A percentile compares a stretch with the other conserved stretches of the same genome.
Conservation (phyloP, 2,329 filamentous ascomycete genomes). For the Biscogniauxia marginata region DNA sequence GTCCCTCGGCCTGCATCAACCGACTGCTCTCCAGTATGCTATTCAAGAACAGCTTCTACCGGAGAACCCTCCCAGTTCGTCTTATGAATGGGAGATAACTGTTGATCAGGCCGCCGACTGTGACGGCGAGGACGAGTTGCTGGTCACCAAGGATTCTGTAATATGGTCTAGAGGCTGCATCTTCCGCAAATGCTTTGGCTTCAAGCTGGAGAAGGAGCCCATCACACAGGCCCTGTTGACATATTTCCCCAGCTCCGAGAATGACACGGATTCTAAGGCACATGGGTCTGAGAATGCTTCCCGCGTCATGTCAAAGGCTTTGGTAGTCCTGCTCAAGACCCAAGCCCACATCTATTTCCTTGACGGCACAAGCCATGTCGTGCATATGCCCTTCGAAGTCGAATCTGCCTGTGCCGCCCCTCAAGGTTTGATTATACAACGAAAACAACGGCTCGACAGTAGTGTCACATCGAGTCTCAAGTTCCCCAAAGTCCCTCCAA, state of each 20-base stretch:
- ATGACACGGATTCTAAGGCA: slow-evolving; percentile 27
- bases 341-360: slow-evolving; percentile 94
- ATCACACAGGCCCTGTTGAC: slow-evolving; percentile 86
- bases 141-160: slow-evolving; percentile 72
- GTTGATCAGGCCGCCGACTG: slow-evolving; percentile 40
- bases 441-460: slow-evolving; percentile 61
- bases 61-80: slow-evolving; percentile 59
- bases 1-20: slow-evolving; percentile 88
- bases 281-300: slow-evolving; percentile 9
- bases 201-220: slow-evolving; percentile 81
- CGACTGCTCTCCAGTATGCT: slow-evolving; percentile 78
- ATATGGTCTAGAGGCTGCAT: slow-evolving; percentile 87
- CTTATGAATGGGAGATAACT: slow-evolving; percentile 74
- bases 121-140: slow-evolving; percentile 70
- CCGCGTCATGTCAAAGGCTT: slow-evolving; percentile 56
- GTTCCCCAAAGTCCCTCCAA: slow-evolving; percentile 67
- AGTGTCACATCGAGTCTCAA: slow-evolving; percentile 52
- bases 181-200: slow-evolving; percentile 81
- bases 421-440: slow-evolving; percentile 80
- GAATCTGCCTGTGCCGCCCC: slow-evolving; percentile 82
- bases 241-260: slow-evolving; percentile 65
- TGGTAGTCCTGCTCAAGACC: slow-evolving; percentile 88
- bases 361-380: slow-evolving; percentile 79
- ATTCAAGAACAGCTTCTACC: slow-evolving; percentile 77
- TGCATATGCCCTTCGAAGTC: slow-evolving; percentile 93